A percentile compares a stretch with the other conserved stretches of the same genome.
Evolutionary conservation across 2,329 filamentous ascomycete species (phyloP).

Genomic region (Sporothrix brasiliensis): DNA sequence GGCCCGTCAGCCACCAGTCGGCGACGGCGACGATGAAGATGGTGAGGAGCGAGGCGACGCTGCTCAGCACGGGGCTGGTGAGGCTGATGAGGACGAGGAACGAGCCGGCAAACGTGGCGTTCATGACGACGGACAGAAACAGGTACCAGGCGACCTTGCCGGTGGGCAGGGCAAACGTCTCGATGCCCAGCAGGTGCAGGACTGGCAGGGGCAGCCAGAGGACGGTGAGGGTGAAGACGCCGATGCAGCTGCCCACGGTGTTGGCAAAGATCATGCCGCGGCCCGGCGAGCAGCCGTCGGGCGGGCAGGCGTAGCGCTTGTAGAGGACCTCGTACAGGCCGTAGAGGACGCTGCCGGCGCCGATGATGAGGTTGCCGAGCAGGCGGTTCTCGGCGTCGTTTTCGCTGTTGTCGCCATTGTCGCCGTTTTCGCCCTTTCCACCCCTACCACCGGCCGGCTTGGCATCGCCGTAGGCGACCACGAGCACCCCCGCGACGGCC

Average conservation of each 20-base stretch:
- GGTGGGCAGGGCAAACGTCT: constrained; percentile 78
- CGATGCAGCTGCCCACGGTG: constrained; percentile 85
- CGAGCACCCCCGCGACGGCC: constrained; percentile 83
- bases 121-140: constrained; percentile 76
- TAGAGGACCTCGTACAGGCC: constrained; percentile 97
- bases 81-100: constrained; percentile 92
- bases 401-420: neutral
- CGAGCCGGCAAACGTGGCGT: constrained; percentile 88
- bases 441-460: constrained; percentile 43
- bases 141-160: constrained; percentile 81
- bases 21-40: constrained; percentile 95
- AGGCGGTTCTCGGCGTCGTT: constrained; percentile 61
- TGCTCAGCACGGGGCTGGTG: constrained; percentile 88
- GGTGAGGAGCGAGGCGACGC: constrained; percentile 88
- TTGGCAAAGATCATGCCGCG: constrained; percentile 97
- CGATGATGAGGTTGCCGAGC: constrained; percentile 89
- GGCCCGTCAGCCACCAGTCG: constrained; percentile 83
- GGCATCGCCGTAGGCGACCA: constrained; percentile 91
- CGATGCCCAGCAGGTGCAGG: constrained; percentile 75
- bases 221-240: constrained; percentile 79
- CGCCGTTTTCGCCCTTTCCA: constrained; percentile 28
- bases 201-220: constrained; percentile 92
- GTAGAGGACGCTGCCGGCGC: constrained; percentile 86
- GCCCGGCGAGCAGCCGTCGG: constrained; percentile 79
- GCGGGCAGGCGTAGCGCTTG: constrained; percentile 89